These are phyloP conservation scores for Ascochyta pisi DNA, from an alignment of 2,329 filamentous ascomycete genomes.

Conservation along the genomic window DNA sequence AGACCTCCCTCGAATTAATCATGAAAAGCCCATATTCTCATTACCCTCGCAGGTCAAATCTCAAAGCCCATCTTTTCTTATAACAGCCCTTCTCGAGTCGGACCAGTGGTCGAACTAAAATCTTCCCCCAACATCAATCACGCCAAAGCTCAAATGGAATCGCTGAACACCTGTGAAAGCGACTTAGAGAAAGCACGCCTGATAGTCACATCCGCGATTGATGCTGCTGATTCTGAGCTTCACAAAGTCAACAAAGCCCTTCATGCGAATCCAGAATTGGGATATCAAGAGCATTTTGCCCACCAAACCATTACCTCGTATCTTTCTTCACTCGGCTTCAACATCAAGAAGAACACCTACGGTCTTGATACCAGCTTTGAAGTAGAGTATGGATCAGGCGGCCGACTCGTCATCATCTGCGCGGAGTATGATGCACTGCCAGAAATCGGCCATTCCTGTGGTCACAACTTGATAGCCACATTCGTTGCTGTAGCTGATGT, in stretches of 20 bases:
- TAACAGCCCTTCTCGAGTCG: background rate
- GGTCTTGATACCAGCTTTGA: conserved; percentile 47
- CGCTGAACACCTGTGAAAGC: background rate
- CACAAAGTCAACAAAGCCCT: conserved; percentile 56
- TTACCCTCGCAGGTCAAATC: background rate
- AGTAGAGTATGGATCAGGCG: conserved; percentile 36
- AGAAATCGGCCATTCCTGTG: conserved; percentile 61
- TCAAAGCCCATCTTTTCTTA: background rate
- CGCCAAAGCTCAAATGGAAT: background rate
- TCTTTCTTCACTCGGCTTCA: conserved; percentile 21
- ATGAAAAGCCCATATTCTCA: background rate
- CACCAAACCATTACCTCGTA: conserved; percentile 49
- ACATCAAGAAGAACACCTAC: conserved; percentile 42
- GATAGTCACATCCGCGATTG: conserved; percentile 18
- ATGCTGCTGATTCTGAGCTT: conserved; percentile 12
- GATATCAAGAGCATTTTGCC: conserved; percentile 57
- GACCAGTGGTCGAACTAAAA: background rate
- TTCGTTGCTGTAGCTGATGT: conserved; percentile 57
- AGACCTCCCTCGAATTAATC: background rate
- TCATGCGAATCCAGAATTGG: conserved; percentile 59
- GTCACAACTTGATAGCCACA: conserved; percentile 62
- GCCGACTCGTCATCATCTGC: conserved; percentile 54
- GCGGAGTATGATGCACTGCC: conserved; percentile 60
- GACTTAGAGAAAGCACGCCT: background rate
- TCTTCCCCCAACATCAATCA: no score